Conservation (phyloP, 1,139 yeast genomes). For the Suhomyces choctaworum region DNA sequence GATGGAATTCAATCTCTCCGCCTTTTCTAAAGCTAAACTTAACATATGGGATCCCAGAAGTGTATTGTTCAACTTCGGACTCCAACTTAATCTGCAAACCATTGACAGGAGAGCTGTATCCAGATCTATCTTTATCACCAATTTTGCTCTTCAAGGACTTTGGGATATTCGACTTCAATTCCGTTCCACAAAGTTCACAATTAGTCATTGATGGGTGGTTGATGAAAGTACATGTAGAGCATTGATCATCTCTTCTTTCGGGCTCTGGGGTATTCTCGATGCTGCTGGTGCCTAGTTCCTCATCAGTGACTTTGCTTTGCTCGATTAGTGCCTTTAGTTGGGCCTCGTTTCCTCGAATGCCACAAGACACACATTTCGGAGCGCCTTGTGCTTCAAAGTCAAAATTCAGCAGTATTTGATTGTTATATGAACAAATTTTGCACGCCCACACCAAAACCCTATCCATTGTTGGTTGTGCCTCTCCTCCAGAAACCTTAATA, state of each 20-base stretch:
- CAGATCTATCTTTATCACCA: conserved; percentile 1
- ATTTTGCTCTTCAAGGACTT: conserved; percentile 13
- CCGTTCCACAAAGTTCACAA: conserved; percentile 88
- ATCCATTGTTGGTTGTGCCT: conserved; percentile 3
- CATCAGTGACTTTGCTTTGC: conserved; percentile 1
- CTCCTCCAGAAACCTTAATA: conserved; percentile 17
- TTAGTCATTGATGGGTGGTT: conserved; percentile 76
- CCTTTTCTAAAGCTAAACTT: conserved; percentile 65
- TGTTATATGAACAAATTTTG: conserved; percentile 76
- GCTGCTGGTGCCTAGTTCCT: conserved; percentile 5
- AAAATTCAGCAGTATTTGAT: conserved; percentile 42
- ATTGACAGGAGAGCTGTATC: conserved; percentile 7
- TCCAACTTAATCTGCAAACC: conserved; percentile 29
- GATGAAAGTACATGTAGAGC: conserved; percentile 81
- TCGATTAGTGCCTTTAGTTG: conserved; percentile 3
- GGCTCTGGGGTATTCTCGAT: conserved; percentile 7
- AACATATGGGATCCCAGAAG: conserved; percentile 38
- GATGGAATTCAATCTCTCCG: conserved; percentile 52
- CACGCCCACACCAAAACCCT: conserved; percentile 60
- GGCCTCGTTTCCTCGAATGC: conserved; percentile 41
- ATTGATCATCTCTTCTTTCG: conserved; percentile 43
- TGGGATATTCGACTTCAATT: conserved; percentile 34
- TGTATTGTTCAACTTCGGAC: conserved; percentile 31
- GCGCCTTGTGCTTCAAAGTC: conserved; percentile 32
- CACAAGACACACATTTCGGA: conserved; percentile 77